Base-by-base conservation (phyloP, 306 rosid genomes). In the Malus sylvestris region DNA sequence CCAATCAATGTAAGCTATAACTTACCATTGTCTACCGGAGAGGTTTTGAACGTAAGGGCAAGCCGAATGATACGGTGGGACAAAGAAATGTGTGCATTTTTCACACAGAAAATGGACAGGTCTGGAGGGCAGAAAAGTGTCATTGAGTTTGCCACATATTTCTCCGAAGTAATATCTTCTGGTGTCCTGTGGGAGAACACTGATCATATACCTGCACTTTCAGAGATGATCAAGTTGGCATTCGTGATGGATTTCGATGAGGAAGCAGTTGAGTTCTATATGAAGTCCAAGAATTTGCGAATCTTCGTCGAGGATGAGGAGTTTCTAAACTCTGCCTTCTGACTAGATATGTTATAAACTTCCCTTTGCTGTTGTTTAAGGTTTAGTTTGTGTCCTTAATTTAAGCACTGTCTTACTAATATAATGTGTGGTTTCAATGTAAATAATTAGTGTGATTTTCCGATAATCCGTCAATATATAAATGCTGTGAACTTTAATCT, bases 221-320 rank as follows among this genome's bases (percentile, higher is more conserved):
- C 94, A 33, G 89, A 89, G 80, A 85, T 91, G 44, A 79, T 93
- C 81, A 86, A 67, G 78, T n/a, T 91, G 71, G 98, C 82, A 10
- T 85, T 80, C 81, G 58, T 88, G 20, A 59, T 89, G 59, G 76
- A 87, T 13, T 93, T 91, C 70, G 77, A 93, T 22, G 88, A 82
- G 60, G 89, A 78, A 64, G 90, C 76, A 9, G 76, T 93, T 59
- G 82, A 80, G 0, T 88, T 88, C 72, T 76, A 86, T 8, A 86
- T 93, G 96, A 89, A 86, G 79, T 87, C 90, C 68, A 89, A 81
- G 78, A 87, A 90, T 74, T 69, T 93, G 84, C 89, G 85, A 73
- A 81, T 85, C 59, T 87, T 88, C 80, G 3, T 35, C 51, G 96
- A 89, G 82, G 98, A 93, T 75, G 89, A 85, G 51, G 72, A 77